Evolutionary conservation across 2,329 filamentous ascomycete genomes (phyloP), one percentile per base, ranked within the genome.

Genomic region (Aspergillus sp.): DNA sequence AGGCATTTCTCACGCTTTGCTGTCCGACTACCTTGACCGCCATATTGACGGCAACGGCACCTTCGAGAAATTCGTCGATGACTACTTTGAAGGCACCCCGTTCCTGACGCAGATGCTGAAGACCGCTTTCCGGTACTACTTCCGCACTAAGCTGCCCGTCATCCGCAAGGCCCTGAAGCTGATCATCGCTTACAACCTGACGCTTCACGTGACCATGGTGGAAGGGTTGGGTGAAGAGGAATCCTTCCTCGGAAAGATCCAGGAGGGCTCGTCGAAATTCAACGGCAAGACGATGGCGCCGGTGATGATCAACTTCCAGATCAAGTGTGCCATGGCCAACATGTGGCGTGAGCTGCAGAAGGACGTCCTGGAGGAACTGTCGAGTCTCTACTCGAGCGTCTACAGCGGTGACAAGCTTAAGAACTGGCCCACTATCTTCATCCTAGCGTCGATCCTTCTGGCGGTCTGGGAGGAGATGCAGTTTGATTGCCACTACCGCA

Each of bases 221-320:
- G 92, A 97, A 78, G 92, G 91, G 66, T 85, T 95, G 60, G 90
- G 91, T 20, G 88, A 91, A 14, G 92, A 96, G 71, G 87, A 92
- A 63, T 80, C 82, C 24, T 82, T 93, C 73, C 84, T 90, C 56
- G 94, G 93, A 65, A 89, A 91, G 80, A 94, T 98, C 65, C 87
- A 94, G 54, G 90, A 95, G 70, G 87, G 91, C 70, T 86, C 89
- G 56, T 96, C 92, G 66, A 95, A 91, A 75, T 97, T 90, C 82
- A 89, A 85, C 69, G 93, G 93, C 71, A 94, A 94, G 82, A 93
- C 90, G 39, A 88, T 96, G 63, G 94, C 94, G 16, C 94, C 94
- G 12, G 93, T 97, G 73, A 96, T 98, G 93, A 96, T 98, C 85
- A 98, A 97, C 83, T 97, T 97, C 86, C 92, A 97, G 81, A 92